Conservation (phyloP, 2,329 filamentous ascomycete genomes). For the Lasiodiplodia sp. region DNA sequence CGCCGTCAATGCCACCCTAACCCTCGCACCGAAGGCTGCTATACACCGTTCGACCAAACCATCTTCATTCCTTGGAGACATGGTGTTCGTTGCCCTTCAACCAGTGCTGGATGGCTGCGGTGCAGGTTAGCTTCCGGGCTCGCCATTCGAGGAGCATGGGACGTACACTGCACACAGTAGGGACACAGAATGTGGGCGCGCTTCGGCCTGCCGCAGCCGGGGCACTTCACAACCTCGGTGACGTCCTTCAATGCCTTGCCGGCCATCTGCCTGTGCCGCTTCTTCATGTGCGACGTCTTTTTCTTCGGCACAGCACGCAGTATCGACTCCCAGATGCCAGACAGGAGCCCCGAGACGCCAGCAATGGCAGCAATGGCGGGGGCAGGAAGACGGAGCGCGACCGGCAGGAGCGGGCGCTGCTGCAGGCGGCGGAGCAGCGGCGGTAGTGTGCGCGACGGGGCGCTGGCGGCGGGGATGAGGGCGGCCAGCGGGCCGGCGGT, state of each 20-base stretch:
- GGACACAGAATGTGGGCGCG: slow-evolving; percentile 88
- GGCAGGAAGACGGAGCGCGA: slow-evolving; percentile 64
- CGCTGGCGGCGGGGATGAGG: slow-evolving; percentile 41
- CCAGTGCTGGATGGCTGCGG: slow-evolving; percentile 29
- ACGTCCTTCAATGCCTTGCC: slow-evolving; percentile 95
- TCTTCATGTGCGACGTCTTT: slow-evolving; percentile 97
- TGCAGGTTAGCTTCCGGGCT: not conserved
- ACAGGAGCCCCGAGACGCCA: slow-evolving; percentile 63
- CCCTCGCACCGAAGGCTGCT: not conserved
- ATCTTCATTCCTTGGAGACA: slow-evolving; percentile 11
- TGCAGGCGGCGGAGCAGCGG: slow-evolving; percentile 54
- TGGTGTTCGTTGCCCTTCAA: slow-evolving; percentile 19
- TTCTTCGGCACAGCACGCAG: slow-evolving; percentile 96
- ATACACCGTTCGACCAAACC: not conserved
- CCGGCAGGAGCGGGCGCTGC: slow-evolving; percentile 62
- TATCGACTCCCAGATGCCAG: slow-evolving; percentile 90
- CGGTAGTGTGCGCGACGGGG: slow-evolving; percentile 34
- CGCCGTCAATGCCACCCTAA: slow-evolving; percentile 25
- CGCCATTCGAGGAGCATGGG: too few relatives aligned
- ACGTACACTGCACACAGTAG: slow-evolving; percentile 81
- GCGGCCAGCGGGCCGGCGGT: slow-evolving; percentile 11
- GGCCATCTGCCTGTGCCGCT: slow-evolving; percentile 90
- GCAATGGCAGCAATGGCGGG: slow-evolving; percentile 56
- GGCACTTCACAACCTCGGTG: slow-evolving; percentile 84
- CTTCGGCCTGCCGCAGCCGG: slow-evolving; percentile 86